Conservation (phyloP, 2,329 filamentous ascomycete genomes). For the Pseudocercospora fuligena region DNA sequence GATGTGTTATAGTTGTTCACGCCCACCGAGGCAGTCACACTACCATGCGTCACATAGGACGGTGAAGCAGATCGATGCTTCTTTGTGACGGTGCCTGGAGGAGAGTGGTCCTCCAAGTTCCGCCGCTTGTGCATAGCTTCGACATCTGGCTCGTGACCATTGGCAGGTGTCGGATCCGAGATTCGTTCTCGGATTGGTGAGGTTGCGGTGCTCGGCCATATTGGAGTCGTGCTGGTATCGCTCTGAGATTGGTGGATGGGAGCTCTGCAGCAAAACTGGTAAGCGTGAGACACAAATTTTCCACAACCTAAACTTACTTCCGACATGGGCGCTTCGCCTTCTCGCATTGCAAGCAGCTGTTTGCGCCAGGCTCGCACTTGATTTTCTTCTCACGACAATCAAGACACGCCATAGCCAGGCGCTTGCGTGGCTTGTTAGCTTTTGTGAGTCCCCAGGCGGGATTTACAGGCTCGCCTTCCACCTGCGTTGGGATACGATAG, state of each 20-base stretch:
- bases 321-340: slow-evolving; percentile 87
- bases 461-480: slow-evolving; percentile 86
- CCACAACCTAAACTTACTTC: slow-evolving; percentile 59
- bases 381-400: slow-evolving; percentile 97
- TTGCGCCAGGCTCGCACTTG: slow-evolving; percentile 88
- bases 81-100: slow-evolving; percentile 31
- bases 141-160: slow-evolving; percentile 24
- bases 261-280: slow-evolving; percentile 31
- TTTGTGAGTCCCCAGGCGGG: slow-evolving; percentile 94
- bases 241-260: slow-evolving; percentile 34
- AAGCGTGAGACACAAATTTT: slow-evolving; percentile 21
- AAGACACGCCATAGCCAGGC: slow-evolving; percentile 88
- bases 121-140: slow-evolving; percentile 37
- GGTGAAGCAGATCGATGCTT: slow-evolving; percentile 41
- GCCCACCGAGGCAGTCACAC: neutral
- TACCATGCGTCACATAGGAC: slow-evolving; percentile 18
- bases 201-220: slow-evolving; percentile 31
- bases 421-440: slow-evolving; percentile 88
- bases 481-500: slow-evolving; percentile 47
- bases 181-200: slow-evolving; percentile 31
- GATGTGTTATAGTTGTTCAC: slow-evolving; percentile 30
- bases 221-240: slow-evolving; percentile 29
- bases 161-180: slow-evolving; percentile 25
- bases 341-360: slow-evolving; percentile 87
- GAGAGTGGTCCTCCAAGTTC: slow-evolving; percentile 33